Evolutionary conservation across 2,329 filamentous ascomycete species (phyloP), one percentile per base, ranked within the genome.

Genomic region (Penicillium thymicola): DNA sequence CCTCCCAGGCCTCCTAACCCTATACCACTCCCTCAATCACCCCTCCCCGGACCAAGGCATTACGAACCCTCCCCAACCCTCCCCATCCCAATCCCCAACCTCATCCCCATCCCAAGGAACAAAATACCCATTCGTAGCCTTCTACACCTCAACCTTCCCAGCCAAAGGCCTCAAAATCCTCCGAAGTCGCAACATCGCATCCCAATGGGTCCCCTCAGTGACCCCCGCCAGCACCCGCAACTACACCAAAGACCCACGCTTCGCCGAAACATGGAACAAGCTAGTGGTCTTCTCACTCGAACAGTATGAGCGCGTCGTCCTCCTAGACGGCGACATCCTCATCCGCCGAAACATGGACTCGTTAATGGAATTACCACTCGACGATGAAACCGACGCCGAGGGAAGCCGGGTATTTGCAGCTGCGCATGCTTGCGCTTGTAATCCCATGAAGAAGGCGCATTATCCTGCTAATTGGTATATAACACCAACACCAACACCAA

Each of bases 241-340:
- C 76, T 92, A 85, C 78, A 81, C 78, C 65, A 81, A 87, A 59
- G 89, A 93, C 73, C 86, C 88, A 44, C 85, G 89, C 65, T 93
- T 93, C 79, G 87, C 89, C 75, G 89, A 92, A 75, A 90, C 87
- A 80, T 94, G 89, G 89, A 88, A 82, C 73, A 94, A 93, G 76
- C 82, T 94, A 27, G 83, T 85, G 37, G 85, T 87, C 18, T 93
- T 92, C 72, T 84, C 82, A 21, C 78, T 93, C 47, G 81, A 79
- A 14, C 84, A 90, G 70, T 93, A 91, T 74, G 79, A 85, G 38
- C 82, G 89, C 46, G 82, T 93, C 30, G 87, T 92, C 46, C 88
- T 89, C 76, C 80, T 94, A 55, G 90, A 94, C 76, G 87, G 85
- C 67, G 90, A 94, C 76, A 93, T 93, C 89, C 77, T 93, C 51